Conservation (phyloP, 495 filamentous ascomycete species). For the Penicillium angulare region DNA sequence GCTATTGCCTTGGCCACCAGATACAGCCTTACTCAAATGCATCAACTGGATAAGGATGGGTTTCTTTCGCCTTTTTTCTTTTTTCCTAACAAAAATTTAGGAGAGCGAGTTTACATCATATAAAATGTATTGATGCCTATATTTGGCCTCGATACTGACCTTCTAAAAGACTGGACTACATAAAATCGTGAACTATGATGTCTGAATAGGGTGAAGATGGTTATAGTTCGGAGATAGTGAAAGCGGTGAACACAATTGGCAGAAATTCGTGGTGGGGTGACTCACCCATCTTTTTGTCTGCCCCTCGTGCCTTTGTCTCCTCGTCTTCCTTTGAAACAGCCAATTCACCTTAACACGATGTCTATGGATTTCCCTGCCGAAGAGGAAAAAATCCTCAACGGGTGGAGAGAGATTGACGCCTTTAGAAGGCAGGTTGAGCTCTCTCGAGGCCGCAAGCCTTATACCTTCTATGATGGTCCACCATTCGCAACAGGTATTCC, state of each 20-base stretch:
- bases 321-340: slow-evolving; percentile 10
- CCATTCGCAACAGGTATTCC: slow-evolving; percentile 60
- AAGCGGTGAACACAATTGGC: slow-evolving; percentile 8
- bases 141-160: no score
- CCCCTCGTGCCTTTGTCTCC: slow-evolving; percentile 22
- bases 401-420: slow-evolving; percentile 88
- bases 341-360: slow-evolving; percentile 50
- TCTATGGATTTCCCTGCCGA: slow-evolving; percentile 90
- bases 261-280: slow-evolving; percentile 32
- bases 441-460: slow-evolving; percentile 68
- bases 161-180: no score
- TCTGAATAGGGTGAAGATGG: background rate
- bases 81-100: no score
- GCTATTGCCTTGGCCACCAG: no score
- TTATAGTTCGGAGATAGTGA: slow-evolving; percentile 1
- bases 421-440: slow-evolving; percentile 77
- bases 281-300: slow-evolving; percentile 30
- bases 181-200: no score
- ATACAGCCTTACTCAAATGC: no score
- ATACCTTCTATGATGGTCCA: slow-evolving; percentile 63
- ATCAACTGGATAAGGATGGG: no score
- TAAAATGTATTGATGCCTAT: no score
- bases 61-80: background rate
- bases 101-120: no score
- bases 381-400: slow-evolving; percentile 75